Percentiles rank a stretch among this genome's conserved stretches.
phyloP scores from a whole-genome alignment of 306 rosid genomes.

The Hippophae gyantsensis region DNA sequence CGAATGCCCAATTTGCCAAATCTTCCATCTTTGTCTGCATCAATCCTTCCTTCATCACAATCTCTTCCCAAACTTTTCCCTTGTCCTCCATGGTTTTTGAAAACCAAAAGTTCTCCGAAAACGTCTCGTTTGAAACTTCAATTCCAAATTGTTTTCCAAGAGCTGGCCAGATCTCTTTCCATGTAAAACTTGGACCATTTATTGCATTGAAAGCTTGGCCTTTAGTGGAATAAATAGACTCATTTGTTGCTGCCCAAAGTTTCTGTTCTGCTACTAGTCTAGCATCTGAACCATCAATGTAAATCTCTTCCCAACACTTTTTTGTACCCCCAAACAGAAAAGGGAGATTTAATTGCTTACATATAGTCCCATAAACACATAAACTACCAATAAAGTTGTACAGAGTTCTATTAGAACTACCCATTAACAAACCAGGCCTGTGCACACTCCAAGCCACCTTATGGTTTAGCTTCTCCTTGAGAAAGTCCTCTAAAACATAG shows the following conservation, averaged over 20 bases:
- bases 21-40: conserved; percentile 21
- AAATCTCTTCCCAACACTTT: conserved; percentile 71
- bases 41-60: conserved; percentile 57
- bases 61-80: conserved; percentile 65
- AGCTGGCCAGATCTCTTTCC: conserved; percentile 77
- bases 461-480: conserved; percentile 48
- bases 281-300: conserved; percentile 75
- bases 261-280: conserved; percentile 88
- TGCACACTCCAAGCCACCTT: conserved; percentile 66
- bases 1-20: conserved; percentile 55
- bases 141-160: conserved; percentile 53
- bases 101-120: conserved; percentile 44
- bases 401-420: conserved; percentile 54
- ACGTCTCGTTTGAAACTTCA: conserved; percentile 27
- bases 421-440: conserved; percentile 71
- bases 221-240: conserved; percentile 10
- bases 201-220: conserved; percentile 62
- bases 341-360: conserved; percentile 52
- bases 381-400: conserved; percentile 73
- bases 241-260: conserved; percentile 64
- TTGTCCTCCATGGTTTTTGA: conserved; percentile 53
- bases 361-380: conserved; percentile 73
- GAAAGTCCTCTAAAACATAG: conserved; percentile 69
- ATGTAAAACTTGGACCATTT: conserved; percentile 61
- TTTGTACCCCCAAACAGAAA: conserved; percentile 74